Conservation (phyloP, 805 yeast genomes). For the Lipomyces sp. region DNA sequence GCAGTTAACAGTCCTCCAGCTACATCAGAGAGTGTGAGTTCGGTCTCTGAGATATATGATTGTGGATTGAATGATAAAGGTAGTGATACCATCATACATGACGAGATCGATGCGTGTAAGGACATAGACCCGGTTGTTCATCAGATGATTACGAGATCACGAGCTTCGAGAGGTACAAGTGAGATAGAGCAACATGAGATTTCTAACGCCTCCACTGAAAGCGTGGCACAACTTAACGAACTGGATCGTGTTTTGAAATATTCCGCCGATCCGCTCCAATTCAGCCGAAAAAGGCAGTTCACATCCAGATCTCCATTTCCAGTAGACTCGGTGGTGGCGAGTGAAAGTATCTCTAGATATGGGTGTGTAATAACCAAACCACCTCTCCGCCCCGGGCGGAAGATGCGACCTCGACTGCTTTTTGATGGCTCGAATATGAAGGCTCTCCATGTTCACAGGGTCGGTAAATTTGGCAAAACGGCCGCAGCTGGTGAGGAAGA, state of each 20-base stretch:
- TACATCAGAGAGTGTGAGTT: constrained; percentile 15
- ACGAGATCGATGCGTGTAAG: background rate
- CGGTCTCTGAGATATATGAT: constrained; percentile 10
- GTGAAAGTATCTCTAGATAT: background rate
- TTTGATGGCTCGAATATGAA: constrained; percentile 28
- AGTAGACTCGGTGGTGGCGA: background rate
- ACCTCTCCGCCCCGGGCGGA: constrained; percentile 18
- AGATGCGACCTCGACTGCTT: constrained; percentile 12
- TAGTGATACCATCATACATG: background rate
- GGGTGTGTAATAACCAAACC: background rate
- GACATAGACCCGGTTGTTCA: background rate
- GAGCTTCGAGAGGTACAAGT: background rate
- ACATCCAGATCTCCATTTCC: constrained; percentile 31
- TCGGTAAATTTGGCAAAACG: constrained; percentile 18
- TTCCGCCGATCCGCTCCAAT: constrained; percentile 15
- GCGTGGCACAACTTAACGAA: background rate
- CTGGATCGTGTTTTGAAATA: background rate
- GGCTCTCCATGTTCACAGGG: constrained; percentile 27
- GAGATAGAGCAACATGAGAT: background rate
- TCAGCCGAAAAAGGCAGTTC: constrained; percentile 16
- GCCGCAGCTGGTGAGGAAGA: background rate
- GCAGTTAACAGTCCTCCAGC: constrained; percentile 27
- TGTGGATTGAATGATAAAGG: constrained; percentile 10
- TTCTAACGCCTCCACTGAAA: background rate
- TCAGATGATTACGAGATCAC: background rate